Evolutionary conservation across 2,329 filamentous ascomycete genomes (phyloP), one percentile per base, ranked within the genome.

Genomic region (Penicillium hordei): DNA sequence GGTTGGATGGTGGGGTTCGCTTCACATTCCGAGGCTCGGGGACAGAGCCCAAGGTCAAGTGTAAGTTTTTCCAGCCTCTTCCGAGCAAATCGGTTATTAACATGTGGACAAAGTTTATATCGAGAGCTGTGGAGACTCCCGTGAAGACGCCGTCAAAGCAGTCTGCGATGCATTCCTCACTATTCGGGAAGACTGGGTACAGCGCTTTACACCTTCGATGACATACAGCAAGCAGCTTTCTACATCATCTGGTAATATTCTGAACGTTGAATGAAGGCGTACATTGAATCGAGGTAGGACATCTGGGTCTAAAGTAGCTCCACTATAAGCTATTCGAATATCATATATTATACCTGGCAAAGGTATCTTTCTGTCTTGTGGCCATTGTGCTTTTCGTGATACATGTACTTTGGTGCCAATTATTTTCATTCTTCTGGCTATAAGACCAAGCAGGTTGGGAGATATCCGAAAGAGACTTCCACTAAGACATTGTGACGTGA

Each of bases 1-100:
- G 85, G 75, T 69, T 87, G 40, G 79, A 84, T 29, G 79, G 79
- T 21, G 71, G 74, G 27, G 68, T 86, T 13, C 78, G 82, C 25
- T 86, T 87, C 64, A 87, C 85, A 2, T 78, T 86, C 23, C 73
- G 85, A 63, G 84, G 81, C 1, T 86, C 84, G 2, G 85, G 85
- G 2, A 88, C 86, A 2, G 86, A 88, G 70, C 86, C 86, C 0
- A 88, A 88, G 76, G 86, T 88, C 60, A 88, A 88, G 67, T 71
- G 79, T 81, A 68, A 68, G 76, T 69, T 55, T n/a, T 38, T 9
- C 4, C 5, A 23, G 9, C 15, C n/a, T 40, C n/a, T 8, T 34
- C n/a, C 3, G 10, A 27, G 39, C 62, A 60, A 27, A 17, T 7
- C 0, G 5, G 13, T 27, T 2, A 36, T 29, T 57, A 29, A 54